Evolutionary conservation across 257 asterid species (phyloP), one percentile per base, ranked within the genome.

Genomic region (Solanum dulcamara): DNA sequence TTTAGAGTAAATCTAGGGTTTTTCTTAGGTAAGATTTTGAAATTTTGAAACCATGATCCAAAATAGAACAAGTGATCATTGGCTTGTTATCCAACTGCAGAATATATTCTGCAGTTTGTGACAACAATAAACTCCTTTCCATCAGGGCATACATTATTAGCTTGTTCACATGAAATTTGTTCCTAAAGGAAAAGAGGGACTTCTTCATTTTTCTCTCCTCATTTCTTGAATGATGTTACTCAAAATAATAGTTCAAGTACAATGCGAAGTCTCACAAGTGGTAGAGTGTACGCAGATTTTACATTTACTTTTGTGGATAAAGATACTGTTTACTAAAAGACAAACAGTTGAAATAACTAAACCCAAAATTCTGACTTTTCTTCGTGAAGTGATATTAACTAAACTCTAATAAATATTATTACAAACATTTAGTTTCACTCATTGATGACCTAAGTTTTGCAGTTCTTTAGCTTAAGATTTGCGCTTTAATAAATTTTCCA

Each of bases 1-100:
- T 86, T 84, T 89, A 75, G 90, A 85, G 84, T 60, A 20, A 83
- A 86, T 66, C 85, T 77, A 87, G 87, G 88, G 42, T 37, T 67
- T 85, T 80, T 86, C 84, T 84, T 83, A 50, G 88, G 91, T 28
- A 77, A 28, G 64, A 46, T 28, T 28, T 28, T 77, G 62, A 77
- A 46, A 77, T 46, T 46, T 75, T 77, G 82, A 77, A 46, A 24
- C 82, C 40, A 7, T 75, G 82, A 44, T 44, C 82, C 60, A 77
- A 77, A 48, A 46, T 46, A 46, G 82, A 77, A 75, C 81, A 75
- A 77, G 28, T 77, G 83, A 22, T 70, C 20, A 70, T 70, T 37
- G 51, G 6, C 50, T 75, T 26, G 82, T 77, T 77, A 28, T 77
- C 83, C 83, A 44, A 28, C 83, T 46, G 82, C 59, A 28, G 60